Base-by-base conservation (phyloP, 1,139 yeast species). In the Saccharomyces hybrid region DNA sequence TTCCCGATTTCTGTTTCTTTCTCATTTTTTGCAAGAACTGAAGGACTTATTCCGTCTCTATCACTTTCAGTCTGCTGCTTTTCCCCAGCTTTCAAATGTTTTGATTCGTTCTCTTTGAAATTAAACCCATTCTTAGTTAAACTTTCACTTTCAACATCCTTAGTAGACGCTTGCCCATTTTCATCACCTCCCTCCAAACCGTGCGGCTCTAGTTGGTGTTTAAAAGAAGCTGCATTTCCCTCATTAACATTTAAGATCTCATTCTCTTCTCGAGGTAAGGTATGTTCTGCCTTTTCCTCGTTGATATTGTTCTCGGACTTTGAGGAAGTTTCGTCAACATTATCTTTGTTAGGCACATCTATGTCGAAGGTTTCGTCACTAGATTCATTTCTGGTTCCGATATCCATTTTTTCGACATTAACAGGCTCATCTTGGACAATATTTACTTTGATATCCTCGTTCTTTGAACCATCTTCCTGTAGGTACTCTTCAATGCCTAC, bases 401-500 rank as follows among this genome's bases (percentile, higher is more conserved):
- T 16, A 16, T 38, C 23, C 4, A 8, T 9, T 38, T 16, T 11
- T 38, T 9, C 13, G 25, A 13, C 20, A 13, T 46, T 11, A 11
- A 5, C 13, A n/a, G 25, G 16, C 27, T 9, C 25, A 5, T 6
- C 32, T 14, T 28, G 26, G 13, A 25, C 8, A 8, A 26, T 31
- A 11, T 42, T 50, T 13, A 48, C 53, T 3, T 47, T 16, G n/a
- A 54, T 47, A 26, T 42, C 51, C 8, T 47, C 51, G 16, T 38
- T 20, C n/a, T 23, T 28, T 31, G 26, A 9, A 13, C n/a, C 42
- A 30, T 52, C 57, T 20, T 34, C 50, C 30, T 54, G 56, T 26
- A 56, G 32, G 34, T 54, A 56, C 41, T 57, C 57, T 50, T 59
- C 61, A 34, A 59, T 56, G 26, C 61, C 62, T 5, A 54, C 57